These are phyloP conservation scores for Cystobasidium pallidum DNA, from an alignment of 1,284 basidiomycete genomes.

Conservation along the genomic window DNA sequence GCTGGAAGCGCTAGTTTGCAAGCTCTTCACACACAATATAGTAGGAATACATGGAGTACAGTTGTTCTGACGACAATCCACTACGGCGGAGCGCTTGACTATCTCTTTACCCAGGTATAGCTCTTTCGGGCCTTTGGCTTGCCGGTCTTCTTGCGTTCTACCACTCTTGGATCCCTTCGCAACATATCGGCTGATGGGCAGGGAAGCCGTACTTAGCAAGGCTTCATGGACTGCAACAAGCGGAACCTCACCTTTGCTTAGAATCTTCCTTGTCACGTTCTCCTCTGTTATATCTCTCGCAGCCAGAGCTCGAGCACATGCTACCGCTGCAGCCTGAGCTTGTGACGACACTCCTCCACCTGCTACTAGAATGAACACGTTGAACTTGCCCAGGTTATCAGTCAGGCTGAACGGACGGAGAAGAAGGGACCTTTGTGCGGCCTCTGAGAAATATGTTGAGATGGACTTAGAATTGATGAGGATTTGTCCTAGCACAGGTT, in stretches of 20 bases:
- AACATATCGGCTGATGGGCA: constrained; percentile 72
- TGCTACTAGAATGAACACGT: constrained; percentile 82
- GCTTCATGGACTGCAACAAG: neutral
- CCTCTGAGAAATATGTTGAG: constrained; percentile 74
- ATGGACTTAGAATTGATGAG: constrained; percentile 84
- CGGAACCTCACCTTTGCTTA: constrained; percentile 69
- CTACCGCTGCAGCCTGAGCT: constrained; percentile 84
- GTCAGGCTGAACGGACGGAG: constrained; percentile 81
- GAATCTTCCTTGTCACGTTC: constrained; percentile 67
- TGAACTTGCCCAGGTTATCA: constrained; percentile 86
- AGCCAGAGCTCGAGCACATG: constrained; percentile 75
- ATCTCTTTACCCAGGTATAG: constrained; percentile 96
- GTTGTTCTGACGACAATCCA: no score
- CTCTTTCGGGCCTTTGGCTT: constrained; percentile 86
- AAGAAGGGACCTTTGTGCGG: constrained; percentile 76
- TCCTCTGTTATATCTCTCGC: constrained; percentile 62
- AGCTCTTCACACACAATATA: neutral
- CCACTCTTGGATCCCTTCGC: constrained; percentile 91
- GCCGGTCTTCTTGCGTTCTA: constrained; percentile 96
- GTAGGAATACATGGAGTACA: no score
- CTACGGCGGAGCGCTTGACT: neutral
- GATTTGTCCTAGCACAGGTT: constrained; percentile 56
- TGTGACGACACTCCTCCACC: constrained; percentile 91
- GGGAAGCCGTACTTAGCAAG: neutral
- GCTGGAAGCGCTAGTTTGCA: neutral